These are phyloP conservation scores for Zalaria obscura DNA, from an alignment of 2,329 filamentous ascomycete genomes.

Conservation along the genomic window DNA sequence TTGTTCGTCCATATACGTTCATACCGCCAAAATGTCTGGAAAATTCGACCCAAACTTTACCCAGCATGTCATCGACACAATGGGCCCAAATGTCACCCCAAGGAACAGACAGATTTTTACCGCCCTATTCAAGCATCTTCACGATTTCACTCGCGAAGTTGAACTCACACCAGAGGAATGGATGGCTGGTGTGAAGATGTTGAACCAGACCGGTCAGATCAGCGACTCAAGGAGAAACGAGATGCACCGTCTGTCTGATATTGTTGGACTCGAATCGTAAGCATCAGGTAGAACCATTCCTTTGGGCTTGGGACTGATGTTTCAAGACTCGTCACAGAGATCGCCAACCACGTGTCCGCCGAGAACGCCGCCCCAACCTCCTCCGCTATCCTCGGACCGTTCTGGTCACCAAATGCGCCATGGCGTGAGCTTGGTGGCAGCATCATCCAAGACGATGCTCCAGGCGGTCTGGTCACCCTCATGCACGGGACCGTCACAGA, in stretches of 20 bases:
- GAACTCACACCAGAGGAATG: conserved; percentile 46
- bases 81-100: conserved; percentile 18
- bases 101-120: conserved; percentile 27
- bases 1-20: too few species aligned
- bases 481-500: conserved; percentile 51
- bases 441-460: conserved; percentile 40
- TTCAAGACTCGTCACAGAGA: conserved; percentile 53
- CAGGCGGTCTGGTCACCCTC: conserved; percentile 40
- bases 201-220: conserved; percentile 51
- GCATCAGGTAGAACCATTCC: conserved; percentile 7
- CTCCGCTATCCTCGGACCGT: conserved; percentile 71
- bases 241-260: conserved; percentile 44
- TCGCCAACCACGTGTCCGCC: conserved; percentile 52
- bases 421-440: conserved; percentile 52
- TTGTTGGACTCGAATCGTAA: conserved; percentile 44
- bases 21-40: too few species aligned
- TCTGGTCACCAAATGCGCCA: conserved; percentile 65
- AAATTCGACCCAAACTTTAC: conserved; percentile 19
- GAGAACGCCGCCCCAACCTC: conserved; percentile 44
- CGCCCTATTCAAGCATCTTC: conserved; percentile 39
- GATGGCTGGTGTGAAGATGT: conserved; percentile 40
- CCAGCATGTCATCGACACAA: conserved; percentile 20
- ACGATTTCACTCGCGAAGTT: conserved; percentile 45
- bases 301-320: background rate
- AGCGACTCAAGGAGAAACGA: conserved; percentile 48